phyloP scores from a whole-genome alignment of 2,329 filamentous ascomycete species.

The Aureobasidium vineae region DNA sequence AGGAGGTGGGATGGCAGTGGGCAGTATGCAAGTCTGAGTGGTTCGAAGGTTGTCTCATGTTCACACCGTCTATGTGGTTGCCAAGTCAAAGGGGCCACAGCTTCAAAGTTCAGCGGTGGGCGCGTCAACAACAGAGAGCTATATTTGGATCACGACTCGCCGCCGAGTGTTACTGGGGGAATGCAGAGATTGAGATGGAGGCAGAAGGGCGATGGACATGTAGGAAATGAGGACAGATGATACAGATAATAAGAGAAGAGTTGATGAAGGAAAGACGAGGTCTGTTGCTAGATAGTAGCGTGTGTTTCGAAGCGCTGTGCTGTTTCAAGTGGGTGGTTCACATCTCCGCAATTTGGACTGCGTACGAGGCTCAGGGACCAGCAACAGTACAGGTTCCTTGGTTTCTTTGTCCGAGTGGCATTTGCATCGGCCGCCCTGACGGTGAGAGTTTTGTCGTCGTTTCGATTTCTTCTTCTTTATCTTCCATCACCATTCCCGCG shows the following conservation, averaged over 20 bases:
- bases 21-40: neutral
- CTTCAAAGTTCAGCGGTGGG: neutral
- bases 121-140: slow-evolving; percentile 4
- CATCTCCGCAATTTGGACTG: slow-evolving; percentile 7
- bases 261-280: neutral
- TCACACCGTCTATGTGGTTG: neutral
- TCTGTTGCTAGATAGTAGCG: neutral
- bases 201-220: neutral
- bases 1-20: neutral
- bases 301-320: slow-evolving; percentile 16
- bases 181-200: slow-evolving; percentile 12
- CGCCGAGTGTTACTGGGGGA: neutral
- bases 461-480: slow-evolving; percentile 3
- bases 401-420: slow-evolving; percentile 5
- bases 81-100: slow-evolving; percentile 7
- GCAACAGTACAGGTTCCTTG: neutral
- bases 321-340: neutral
- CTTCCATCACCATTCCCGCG: neutral
- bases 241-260: neutral
- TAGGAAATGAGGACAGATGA: neutral
- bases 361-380: slow-evolving; percentile 8
- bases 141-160: slow-evolving; percentile 10
- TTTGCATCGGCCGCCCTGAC: slow-evolving; percentile 1
- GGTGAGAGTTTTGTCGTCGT: neutral
- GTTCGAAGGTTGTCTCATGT: slow-evolving; percentile 6